These are phyloP conservation scores for Plectosphaerella cucumerina DNA, from an alignment of 2,329 filamentous ascomycete genomes.

Conservation along the genomic window DNA sequence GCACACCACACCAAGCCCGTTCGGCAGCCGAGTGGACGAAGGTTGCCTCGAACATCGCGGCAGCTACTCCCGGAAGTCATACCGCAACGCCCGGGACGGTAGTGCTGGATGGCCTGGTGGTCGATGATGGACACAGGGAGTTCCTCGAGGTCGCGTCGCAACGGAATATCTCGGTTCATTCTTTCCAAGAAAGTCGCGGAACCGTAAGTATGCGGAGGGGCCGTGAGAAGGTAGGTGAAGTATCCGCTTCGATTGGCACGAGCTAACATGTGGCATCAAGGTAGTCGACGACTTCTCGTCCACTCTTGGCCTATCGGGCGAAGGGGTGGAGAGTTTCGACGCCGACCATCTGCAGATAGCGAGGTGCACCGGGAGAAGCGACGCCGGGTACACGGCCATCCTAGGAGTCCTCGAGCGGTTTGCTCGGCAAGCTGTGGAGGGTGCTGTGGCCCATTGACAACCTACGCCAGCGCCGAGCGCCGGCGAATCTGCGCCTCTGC, in stretches of 20 bases:
- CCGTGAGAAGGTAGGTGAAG: conserved; percentile 23
- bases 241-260: conserved; percentile 33
- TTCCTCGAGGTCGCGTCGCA: conserved; percentile 22
- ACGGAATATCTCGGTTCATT: conserved; percentile 28
- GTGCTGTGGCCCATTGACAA: too few relatives aligned
- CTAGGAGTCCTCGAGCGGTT: neutral
- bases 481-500: too few relatives aligned
- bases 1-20: conserved; percentile 34
- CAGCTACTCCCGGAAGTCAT: conserved; percentile 1
- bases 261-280: conserved; percentile 9
- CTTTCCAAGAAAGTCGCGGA: conserved; percentile 30
- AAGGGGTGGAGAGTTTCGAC: neutral
- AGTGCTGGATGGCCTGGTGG: conserved; percentile 26
- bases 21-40: conserved; percentile 23
- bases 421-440: neutral
- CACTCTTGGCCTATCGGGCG: neutral
- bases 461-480: too few relatives aligned
- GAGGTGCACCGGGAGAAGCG: neutral
- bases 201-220: conserved; percentile 27
- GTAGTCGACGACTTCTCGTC: neutral
- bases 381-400: neutral
- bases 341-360: neutral
- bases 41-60: conserved; percentile 17
- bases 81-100: conserved; percentile 26
- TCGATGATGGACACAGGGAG: conserved; percentile 30